Evolutionary conservation across 2,329 filamentous ascomycete genomes (phyloP), one percentile per base, ranked within the genome.

Genomic region (Sarocladium strictum): DNA sequence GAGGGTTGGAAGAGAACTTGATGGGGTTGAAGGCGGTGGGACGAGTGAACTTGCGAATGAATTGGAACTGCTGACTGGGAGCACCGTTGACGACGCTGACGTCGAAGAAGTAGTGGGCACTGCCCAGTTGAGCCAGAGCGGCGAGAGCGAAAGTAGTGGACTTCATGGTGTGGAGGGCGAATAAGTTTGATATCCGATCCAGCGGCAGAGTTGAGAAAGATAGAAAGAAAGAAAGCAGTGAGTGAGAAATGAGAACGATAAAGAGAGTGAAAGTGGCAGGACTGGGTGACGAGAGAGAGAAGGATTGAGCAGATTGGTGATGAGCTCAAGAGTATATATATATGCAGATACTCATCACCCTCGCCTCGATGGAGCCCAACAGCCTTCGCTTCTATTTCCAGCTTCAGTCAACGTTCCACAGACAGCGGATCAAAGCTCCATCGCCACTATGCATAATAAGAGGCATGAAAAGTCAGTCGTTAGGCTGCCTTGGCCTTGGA

Each of bases 21-120:
- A 65, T 64, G 15, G 58, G 64, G 50, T 65, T 63, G 58, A 60
- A 63, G 49, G 56, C 58, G 49, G 59, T 62, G 23, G 57, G 51
- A 17, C 62, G 58, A n/a, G 61, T 63, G 55, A 60, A 62, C 50
- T 60, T 56, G 43, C 64, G 63, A 38, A 66, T 59, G 59, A 62
- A 66, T 43, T 60, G 50, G 43, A 53, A 57, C 15, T 59, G 52
- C 3, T 55, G 32, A 6, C 54, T 51, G n/a, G 55, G 41, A 15
- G 53, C 53, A 19, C 63, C 63, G 54, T 64, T 61, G 55, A 58
- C 52, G 53, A 65, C 55, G 37, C 57, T 56, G 50, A 57, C 55
- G 29, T 65, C 64, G 54, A 67, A 65, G 59, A 65, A 62, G 58
- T 66, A 67, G 54, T 67, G 64, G 21, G 62, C 64, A 4, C 59